Evolutionary conservation across 2,329 filamentous ascomycete species (phyloP).

Genomic region (Sarocladiaceae sp.): DNA sequence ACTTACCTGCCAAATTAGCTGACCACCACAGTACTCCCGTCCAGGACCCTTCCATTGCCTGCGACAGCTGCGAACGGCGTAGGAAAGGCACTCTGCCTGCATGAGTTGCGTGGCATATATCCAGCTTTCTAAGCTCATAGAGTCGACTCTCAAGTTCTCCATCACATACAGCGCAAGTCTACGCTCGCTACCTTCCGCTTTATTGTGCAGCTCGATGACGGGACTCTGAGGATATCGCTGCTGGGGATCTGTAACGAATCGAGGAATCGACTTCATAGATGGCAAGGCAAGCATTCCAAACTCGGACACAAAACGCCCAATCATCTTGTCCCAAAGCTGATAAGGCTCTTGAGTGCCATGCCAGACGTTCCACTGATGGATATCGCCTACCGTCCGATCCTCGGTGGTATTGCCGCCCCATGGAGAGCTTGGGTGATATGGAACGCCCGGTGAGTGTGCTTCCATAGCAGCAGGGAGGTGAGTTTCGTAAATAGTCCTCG

Average conservation of each 20-base stretch:
- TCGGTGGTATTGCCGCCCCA: constrained; percentile 55
- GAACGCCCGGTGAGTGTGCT: constrained; percentile 56
- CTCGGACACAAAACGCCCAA: constrained; percentile 74
- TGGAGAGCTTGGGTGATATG: constrained; percentile 71
- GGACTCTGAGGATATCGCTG: constrained; percentile 64
- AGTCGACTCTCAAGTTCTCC: constrained; percentile 56
- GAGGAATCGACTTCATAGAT: constrained; percentile 64
- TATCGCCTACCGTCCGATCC: constrained; percentile 70
- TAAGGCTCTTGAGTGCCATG: constrained; percentile 68
- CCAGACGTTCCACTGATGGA: constrained; percentile 80
- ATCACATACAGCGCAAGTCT: constrained; percentile 67
- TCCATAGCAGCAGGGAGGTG: constrained; percentile 61
- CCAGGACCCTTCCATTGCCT: constrained; percentile 54
- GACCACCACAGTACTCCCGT: constrained; percentile 56
- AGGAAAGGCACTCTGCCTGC: constrained; percentile 43
- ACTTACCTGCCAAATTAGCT: constrained; percentile 53
- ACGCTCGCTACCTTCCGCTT: constrained; percentile 69
- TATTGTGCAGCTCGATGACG: constrained; percentile 75
- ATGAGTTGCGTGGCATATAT: constrained; percentile 61
- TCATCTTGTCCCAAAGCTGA: constrained; percentile 66
- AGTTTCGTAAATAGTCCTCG: constrained; percentile 75
- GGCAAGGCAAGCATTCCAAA: constrained; percentile 67
- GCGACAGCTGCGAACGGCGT: constrained; percentile 48
- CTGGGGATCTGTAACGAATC: constrained; percentile 52
- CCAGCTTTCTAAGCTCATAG: constrained; percentile 61